Evolutionary conservation across 352 stramenopile genomes (phyloP).

Genomic region (Phytophthora sp.): DNA sequence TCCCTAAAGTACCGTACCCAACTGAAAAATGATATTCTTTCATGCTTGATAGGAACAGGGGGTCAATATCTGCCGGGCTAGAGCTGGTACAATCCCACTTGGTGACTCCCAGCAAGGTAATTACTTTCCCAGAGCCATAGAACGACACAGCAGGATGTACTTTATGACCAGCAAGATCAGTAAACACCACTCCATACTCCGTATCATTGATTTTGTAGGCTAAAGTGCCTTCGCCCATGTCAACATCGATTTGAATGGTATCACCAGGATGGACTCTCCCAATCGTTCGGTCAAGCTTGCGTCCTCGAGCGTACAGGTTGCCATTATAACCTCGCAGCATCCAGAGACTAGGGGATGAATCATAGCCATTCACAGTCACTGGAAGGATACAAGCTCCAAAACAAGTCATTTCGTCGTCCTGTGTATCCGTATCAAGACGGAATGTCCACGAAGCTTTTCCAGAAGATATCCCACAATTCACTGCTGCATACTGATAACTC

Average conservation of each 20-base stretch:
- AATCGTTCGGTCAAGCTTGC: constrained; percentile 86
- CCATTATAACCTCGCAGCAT: constrained; percentile 93
- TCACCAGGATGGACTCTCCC: constrained; percentile 91
- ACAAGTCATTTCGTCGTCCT: constrained; percentile 93
- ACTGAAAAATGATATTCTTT: constrained; percentile 82
- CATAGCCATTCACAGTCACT: constrained; percentile 89
- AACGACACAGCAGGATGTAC: constrained; percentile 89
- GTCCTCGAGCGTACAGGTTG: constrained; percentile 89
- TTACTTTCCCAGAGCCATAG: constrained; percentile 90
- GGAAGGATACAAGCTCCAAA: constrained; percentile 91
- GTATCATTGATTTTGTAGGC: constrained; percentile 91
- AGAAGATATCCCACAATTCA: constrained; percentile 76
- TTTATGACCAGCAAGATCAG: constrained; percentile 79
- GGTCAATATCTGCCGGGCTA: constrained; percentile 51
- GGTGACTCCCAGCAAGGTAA: constrained; percentile 75
- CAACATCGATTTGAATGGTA: constrained; percentile 87
- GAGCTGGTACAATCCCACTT: constrained; percentile 68
- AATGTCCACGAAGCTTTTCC: constrained; percentile 90
- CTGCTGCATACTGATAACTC: constrained; percentile 89
- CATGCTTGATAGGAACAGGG: constrained; percentile 75
- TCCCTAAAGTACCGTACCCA: constrained; percentile 81
- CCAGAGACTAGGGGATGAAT: constrained; percentile 91
- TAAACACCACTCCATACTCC: constrained; percentile 89
- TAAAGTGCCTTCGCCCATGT: constrained; percentile 88
- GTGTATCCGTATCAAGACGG: constrained; percentile 86